A percentile compares a stretch with the other conserved stretches of the same genome.
phyloP scores from a whole-genome alignment of 176 grass and related monocot species.

The Cenchrus americanus region DNA sequence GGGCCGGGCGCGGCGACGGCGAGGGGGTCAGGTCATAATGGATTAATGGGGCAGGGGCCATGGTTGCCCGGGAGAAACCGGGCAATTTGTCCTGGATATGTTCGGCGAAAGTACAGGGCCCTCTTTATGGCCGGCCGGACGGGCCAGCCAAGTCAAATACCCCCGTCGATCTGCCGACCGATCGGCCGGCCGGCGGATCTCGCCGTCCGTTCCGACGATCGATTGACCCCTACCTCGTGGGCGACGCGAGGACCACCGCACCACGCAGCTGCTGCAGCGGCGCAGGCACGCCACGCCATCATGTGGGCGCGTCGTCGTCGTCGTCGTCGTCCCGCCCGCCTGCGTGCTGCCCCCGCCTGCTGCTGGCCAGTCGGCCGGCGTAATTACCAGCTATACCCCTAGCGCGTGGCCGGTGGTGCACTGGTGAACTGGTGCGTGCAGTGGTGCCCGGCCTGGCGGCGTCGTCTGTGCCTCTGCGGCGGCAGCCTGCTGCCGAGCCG shows the following conservation, averaged over 20 bases:
- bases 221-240: too few species aligned
- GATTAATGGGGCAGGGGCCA: not conserved
- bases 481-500: not conserved
- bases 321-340: not conserved
- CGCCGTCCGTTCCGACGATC: not conserved
- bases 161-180: not conserved
- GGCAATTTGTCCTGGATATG: constrained; percentile 30
- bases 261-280: constrained; percentile 3
- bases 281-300: not conserved
- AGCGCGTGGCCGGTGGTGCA: not conserved
- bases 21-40: too few species aligned
- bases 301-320: constrained; percentile 16
- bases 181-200: not conserved
- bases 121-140: constrained; percentile 10
- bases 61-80: constrained; percentile 33
- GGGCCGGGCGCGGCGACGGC: not conserved
- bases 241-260: not conserved
- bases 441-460: too few species aligned
- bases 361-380: not conserved
- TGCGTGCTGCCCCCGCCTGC: not conserved
- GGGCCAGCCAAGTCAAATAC: not conserved
- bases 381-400: not conserved
- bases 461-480: not conserved
- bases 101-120: constrained; percentile 25
- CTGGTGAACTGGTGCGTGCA: too few species aligned